Conservation (phyloP, 2,329 filamentous ascomycete species). For the Fonsecaea pedrosoi region DNA sequence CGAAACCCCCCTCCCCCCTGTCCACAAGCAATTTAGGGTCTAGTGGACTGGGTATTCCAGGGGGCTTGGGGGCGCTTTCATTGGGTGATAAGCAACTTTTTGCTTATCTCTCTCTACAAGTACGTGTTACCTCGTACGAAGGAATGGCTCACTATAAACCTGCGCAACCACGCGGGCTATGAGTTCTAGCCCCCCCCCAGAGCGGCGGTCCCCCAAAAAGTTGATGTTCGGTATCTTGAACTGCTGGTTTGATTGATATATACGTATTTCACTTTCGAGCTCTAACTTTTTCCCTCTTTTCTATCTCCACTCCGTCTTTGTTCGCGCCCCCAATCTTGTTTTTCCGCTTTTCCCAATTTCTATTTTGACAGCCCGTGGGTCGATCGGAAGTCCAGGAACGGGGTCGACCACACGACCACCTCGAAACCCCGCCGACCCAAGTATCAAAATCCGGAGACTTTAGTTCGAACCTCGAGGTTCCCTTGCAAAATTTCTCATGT, state of each 20-base stretch:
- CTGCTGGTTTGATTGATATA: conserved; percentile 1
- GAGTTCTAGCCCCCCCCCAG: too few relatives aligned
- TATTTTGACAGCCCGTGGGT: not conserved
- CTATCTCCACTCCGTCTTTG: too few relatives aligned
- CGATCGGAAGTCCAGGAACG: not conserved
- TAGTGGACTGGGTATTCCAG: not conserved
- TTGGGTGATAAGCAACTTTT: conserved; percentile 13
- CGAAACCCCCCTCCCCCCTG: too few relatives aligned
- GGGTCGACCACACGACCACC: not conserved
- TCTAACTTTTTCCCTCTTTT: too few relatives aligned
- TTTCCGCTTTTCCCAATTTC: too few relatives aligned
- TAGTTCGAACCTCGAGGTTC: not conserved
- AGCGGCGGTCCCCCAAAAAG: not conserved
- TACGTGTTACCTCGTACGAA: not conserved
- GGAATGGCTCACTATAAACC: conserved; percentile 2
- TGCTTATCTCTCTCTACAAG: conserved; percentile 4
- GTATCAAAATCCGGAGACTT: not conserved
- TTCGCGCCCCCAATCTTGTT: too few relatives aligned
- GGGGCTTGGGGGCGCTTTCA: not conserved
- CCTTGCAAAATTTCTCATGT: not conserved
- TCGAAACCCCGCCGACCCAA: not conserved
- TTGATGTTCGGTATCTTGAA: too few relatives aligned
- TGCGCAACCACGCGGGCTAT: too few relatives aligned
- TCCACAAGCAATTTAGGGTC: not conserved
- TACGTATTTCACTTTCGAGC: not conserved